These are phyloP conservation scores for Exserohilum rostratum DNA, from an alignment of 2,329 filamentous ascomycete species.

Conservation along the genomic window DNA sequence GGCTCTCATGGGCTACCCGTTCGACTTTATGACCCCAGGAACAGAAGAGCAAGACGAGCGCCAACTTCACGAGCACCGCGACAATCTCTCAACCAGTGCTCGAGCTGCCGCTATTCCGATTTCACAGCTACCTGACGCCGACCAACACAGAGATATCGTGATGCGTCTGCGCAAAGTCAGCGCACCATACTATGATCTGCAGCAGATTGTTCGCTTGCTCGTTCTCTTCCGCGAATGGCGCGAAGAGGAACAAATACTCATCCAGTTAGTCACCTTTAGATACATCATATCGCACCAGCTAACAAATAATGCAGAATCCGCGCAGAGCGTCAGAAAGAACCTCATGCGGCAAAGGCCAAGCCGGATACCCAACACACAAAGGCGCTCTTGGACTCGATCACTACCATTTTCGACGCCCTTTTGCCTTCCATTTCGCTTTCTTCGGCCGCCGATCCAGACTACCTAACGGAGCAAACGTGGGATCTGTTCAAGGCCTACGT, in stretches of 20 bases:
- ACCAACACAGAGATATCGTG: conserved; percentile 33
- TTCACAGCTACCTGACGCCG: conserved; percentile 25
- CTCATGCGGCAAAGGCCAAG: conserved; percentile 15
- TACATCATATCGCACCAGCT: background rate
- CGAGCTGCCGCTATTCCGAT: conserved; percentile 26
- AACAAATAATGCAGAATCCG: conserved; percentile 16
- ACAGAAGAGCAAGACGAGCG: conserved; percentile 38
- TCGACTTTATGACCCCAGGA: conserved; percentile 38
- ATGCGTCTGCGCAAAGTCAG: conserved; percentile 27
- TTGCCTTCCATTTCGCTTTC: conserved; percentile 34
- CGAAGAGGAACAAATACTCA: conserved; percentile 49
- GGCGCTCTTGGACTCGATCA: conserved; percentile 49
- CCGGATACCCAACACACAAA: conserved; percentile 43
- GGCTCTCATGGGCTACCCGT: conserved; percentile 49
- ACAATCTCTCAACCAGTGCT: conserved; percentile 24
- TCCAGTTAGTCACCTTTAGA: conserved; percentile 29
- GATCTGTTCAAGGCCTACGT: conserved; percentile 78
- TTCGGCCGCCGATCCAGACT: conserved; percentile 5
- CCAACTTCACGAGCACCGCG: conserved; percentile 26
- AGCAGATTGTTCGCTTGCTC: conserved; percentile 52
- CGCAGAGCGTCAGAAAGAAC: conserved; percentile 19
- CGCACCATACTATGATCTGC: conserved; percentile 51
- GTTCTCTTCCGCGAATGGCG: conserved; percentile 53
- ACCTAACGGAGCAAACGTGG: conserved; percentile 26
- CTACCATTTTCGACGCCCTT: conserved; percentile 45